phyloP scores from a whole-genome alignment of 495 filamentous ascomycete genomes.

The Daldinia decipiens region DNA sequence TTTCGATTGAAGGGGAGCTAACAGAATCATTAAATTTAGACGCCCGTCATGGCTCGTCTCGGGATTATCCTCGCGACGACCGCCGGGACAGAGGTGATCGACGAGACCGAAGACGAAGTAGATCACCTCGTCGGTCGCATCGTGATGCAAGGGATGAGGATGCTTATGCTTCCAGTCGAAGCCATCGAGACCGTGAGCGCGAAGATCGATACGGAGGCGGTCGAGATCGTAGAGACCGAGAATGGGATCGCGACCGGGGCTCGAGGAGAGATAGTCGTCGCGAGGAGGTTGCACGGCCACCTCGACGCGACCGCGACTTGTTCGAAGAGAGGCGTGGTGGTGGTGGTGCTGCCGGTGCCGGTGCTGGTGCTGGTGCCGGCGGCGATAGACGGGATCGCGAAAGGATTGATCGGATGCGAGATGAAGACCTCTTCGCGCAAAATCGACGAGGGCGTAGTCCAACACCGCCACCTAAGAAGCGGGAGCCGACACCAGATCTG shows the following conservation, averaged over 20 bases:
- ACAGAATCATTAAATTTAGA: conserved; percentile 59
- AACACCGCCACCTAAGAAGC: conserved; percentile 84
- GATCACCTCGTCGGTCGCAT: conserved; percentile 64
- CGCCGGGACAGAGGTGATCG: conserved; percentile 55
- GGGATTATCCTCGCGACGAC: conserved; percentile 70
- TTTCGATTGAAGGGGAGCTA: conserved; percentile 42
- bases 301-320: conserved; percentile 69
- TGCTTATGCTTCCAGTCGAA: conserved; percentile 88
- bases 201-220: conserved; percentile 81
- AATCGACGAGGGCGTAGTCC: conserved; percentile 79
- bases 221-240: conserved; percentile 60
- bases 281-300: conserved; percentile 70
- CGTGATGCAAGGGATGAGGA: conserved; percentile 77
- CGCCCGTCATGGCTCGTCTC: conserved; percentile 72
- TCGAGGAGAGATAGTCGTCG: conserved; percentile 65
- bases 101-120: conserved; percentile 63
- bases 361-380: background rate
- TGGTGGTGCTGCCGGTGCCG: background rate
- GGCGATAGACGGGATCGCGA: conserved; percentile 59
- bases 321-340: conserved; percentile 73
- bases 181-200: conserved; percentile 89
- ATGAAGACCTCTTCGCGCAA: conserved; percentile 62
- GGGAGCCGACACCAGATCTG: conserved; percentile 94
- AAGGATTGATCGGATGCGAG: conserved; percentile 57
- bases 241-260: conserved; percentile 78